Percentiles rank a stretch among this genome's conserved stretches.
These are phyloP conservation scores for Sugiyamaella paludigena DNA, from an alignment of 1,139 yeast species.

Conservation along the genomic window DNA sequence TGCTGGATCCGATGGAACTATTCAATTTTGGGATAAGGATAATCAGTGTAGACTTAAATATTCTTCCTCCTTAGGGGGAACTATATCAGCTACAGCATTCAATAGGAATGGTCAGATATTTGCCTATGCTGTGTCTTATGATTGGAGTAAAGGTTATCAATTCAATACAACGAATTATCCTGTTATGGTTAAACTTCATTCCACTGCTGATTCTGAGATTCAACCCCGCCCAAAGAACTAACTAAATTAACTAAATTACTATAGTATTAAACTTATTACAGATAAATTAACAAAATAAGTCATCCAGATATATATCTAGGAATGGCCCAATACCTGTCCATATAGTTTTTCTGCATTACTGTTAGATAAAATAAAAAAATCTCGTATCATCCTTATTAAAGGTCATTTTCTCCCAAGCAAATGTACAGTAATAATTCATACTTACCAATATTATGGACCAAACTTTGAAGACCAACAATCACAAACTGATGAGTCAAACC, in stretches of 20 bases:
- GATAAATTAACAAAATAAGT: constrained; percentile 2
- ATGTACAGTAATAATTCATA: too few relatives aligned
- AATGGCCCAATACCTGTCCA: constrained; percentile 12
- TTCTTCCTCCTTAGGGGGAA: constrained; percentile 66
- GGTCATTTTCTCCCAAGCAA: constrained; percentile 29
- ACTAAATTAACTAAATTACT: background rate
- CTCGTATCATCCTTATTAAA: too few relatives aligned
- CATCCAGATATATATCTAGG: constrained; percentile 1
- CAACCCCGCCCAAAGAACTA: constrained; percentile 3
- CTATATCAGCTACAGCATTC: constrained; percentile 77
- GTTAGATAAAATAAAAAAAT: constrained; percentile 1
- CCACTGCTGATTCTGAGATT: constrained; percentile 30
- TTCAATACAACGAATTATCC: constrained; percentile 76
- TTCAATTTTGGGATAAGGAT: constrained; percentile 96
- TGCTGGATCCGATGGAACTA: constrained; percentile 92
- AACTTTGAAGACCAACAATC: constrained; percentile 67
- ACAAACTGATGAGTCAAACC: constrained; percentile 78
- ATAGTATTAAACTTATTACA: background rate
- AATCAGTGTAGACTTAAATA: constrained; percentile 84
- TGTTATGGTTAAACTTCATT: constrained; percentile 74
- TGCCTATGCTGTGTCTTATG: constrained; percentile 91
- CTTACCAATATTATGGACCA: constrained; percentile 46
- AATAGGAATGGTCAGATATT: constrained; percentile 79
- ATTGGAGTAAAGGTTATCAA: constrained; percentile 85
- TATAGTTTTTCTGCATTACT: constrained; percentile 6